These are phyloP conservation scores for Ricinus communis DNA, from an alignment of 345 rosid genomes.

Conservation along the genomic window DNA sequence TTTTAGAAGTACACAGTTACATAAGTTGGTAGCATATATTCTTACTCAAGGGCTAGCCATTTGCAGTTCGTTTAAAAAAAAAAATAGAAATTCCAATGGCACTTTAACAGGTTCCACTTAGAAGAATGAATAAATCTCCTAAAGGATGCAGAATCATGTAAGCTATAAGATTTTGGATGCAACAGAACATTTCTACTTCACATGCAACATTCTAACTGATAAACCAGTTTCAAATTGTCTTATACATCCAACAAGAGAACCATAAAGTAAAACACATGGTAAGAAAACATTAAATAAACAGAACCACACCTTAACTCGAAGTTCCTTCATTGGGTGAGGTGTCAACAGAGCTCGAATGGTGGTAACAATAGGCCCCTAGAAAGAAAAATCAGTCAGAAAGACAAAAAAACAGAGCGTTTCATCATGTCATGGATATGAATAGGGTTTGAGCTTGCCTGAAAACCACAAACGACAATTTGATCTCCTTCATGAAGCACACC, in stretches of 20 bases:
- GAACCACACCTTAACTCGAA: slow-evolving; percentile 73
- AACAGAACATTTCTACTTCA: neutral
- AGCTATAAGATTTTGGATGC: neutral
- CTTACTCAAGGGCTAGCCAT: neutral
- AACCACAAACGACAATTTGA: slow-evolving; percentile 91
- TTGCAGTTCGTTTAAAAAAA: neutral
- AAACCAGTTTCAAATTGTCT: neutral
- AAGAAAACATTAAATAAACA: neutral
- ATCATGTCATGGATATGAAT: slow-evolving; percentile 4
- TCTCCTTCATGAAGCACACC: slow-evolving; percentile 93
- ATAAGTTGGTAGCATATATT: neutral
- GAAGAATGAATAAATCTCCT: neutral
- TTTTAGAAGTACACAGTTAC: neutral
- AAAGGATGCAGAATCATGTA: neutral
- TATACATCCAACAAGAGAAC: neutral
- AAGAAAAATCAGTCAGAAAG: slow-evolving; percentile 22
- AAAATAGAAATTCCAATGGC: neutral
- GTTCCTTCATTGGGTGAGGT: slow-evolving; percentile 99
- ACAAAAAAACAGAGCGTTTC: slow-evolving; percentile 3
- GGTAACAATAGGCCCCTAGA: slow-evolving; percentile 89
- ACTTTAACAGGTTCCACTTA: neutral
- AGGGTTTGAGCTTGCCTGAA: slow-evolving; percentile 62
- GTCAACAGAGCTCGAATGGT: slow-evolving; percentile 81
- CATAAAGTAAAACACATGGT: neutral
- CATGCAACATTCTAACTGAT: neutral